Evolutionary conservation across 2,329 filamentous ascomycete genomes (phyloP), one percentile per base, ranked within the genome.

Genomic region (Didymella exigua): DNA sequence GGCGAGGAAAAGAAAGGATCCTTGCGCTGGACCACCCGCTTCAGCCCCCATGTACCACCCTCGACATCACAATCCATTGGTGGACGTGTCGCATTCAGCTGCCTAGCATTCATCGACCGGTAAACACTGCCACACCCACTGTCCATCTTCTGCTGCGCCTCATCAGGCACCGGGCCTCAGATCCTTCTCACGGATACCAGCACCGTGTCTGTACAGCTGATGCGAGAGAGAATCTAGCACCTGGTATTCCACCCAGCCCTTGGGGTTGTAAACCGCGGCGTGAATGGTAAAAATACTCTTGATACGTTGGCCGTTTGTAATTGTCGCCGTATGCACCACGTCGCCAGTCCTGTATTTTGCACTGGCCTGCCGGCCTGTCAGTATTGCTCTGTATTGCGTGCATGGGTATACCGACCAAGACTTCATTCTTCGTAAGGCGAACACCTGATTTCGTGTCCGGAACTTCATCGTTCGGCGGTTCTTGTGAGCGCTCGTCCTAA

Each of bases 141-240:
- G n/a, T 30, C 14, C 21, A 24, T 47, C 26, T 27, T 14, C 19
- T 5, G 33, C 49, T 52, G 27, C 42, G 49, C 49, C 49, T 40
- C 42, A 24, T 49, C n/a, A 42, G 9, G 27, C 33, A 24, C 31
- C 40, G 6, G 34, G 24, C 30, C 56, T 61, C 26, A 74, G 46
- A 6, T 69, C 55, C 30, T 54, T 72, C 44, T 74, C 72, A 10
- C 71, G 68, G 21, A 69, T 49, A 62, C 63, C 72, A n/a, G 53
- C 59, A 29, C 70, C 65, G 27, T 61, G 59, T 14, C 56, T 63
- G 60, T 70, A 62, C 33, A 55, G 51, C 27, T 41, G 40, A 34
- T 41, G 54, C 9, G 61, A 56, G 19, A 50, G 33, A 10, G 21
- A 18, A 18, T 67, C 62, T 5, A 47, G 31, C 16, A 74, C 61